These are phyloP conservation scores for Rhynchospora pubera DNA, from an alignment of 176 grass and related monocot species.

Conservation along the genomic window DNA sequence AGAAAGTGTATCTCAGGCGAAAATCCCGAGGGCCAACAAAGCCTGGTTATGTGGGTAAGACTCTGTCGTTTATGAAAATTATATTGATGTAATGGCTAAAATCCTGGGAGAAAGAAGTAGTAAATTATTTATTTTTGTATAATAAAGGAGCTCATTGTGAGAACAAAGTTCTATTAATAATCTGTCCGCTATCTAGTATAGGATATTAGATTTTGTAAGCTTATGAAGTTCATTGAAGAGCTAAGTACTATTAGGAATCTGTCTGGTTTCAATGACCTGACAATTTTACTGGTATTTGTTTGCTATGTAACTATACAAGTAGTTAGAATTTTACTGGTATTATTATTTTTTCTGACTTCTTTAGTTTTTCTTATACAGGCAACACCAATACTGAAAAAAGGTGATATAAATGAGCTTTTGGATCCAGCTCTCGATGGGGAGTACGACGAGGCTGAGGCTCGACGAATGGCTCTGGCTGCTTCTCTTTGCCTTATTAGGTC, in stretches of 20 bases:
- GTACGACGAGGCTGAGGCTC: conserved; percentile 45
- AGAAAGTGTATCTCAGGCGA: conserved; percentile 64
- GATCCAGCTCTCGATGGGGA: conserved; percentile 52
- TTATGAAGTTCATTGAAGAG: too few species aligned
- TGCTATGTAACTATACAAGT: too few species aligned
- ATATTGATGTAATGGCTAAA: not conserved
- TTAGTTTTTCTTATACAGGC: conserved; percentile 37
- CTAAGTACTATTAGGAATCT: too few species aligned
- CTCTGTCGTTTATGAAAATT: not conserved
- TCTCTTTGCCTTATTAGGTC: conserved; percentile 68
- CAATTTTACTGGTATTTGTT: too few species aligned
- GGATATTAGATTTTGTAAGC: not conserved
- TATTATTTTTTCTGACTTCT: not conserved
- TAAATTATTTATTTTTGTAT: not conserved
- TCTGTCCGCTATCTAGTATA: not conserved
- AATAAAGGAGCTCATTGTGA: not conserved
- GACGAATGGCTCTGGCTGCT: conserved; percentile 57
- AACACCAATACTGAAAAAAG: conserved; percentile 53
- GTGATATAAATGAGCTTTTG: conserved; percentile 53
- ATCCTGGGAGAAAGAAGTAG: not conserved
- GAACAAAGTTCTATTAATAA: not conserved
- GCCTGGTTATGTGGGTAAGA: conserved; percentile 96
- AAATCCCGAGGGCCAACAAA: conserved; percentile 59
- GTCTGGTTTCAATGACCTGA: too few species aligned
- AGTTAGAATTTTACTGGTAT: too few species aligned